Evolutionary conservation across 352 stramenopile species (phyloP).

Genomic region (Globisporangium cystogenes): DNA sequence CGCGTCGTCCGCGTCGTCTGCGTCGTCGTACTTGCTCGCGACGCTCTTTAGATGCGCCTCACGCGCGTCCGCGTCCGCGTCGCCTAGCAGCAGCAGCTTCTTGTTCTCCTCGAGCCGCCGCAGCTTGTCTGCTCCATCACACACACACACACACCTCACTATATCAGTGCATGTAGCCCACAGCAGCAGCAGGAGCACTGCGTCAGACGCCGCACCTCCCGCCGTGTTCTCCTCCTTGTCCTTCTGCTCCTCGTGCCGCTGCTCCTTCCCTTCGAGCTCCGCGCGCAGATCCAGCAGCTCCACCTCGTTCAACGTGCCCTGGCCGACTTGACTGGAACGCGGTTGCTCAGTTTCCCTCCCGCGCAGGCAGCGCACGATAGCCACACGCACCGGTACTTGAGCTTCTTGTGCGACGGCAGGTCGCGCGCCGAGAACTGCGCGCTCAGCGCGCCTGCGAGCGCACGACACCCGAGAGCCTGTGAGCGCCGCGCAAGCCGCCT

Average conservation of each 20-base stretch:
- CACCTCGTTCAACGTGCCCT: slow-evolving; percentile 75
- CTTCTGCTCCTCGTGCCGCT: slow-evolving; percentile 72
- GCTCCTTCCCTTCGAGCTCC: slow-evolving; percentile 72
- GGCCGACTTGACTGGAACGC: slow-evolving; percentile 76
- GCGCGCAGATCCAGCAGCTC: slow-evolving; percentile 64
- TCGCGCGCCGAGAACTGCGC: slow-evolving; percentile 80
- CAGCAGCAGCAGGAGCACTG: no score
- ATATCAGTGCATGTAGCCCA: no score
- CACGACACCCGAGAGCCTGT: not conserved
- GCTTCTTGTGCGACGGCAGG: slow-evolving; percentile 70
- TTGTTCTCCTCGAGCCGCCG: slow-evolving; percentile 76
- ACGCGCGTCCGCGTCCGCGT: slow-evolving; percentile 62
- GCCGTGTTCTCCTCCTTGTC: slow-evolving; percentile 73
- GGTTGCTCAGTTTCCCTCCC: not conserved
- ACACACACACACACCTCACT: not conserved
- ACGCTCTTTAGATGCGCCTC: slow-evolving; percentile 87
- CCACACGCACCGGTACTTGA: slow-evolving; percentile 83
- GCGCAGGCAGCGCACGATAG: not conserved
- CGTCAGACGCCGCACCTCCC: slow-evolving; percentile 36
- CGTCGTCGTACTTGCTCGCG: slow-evolving; percentile 87
- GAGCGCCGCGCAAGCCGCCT: no score
- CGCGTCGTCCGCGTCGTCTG: slow-evolving; percentile 72
- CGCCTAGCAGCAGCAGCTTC: slow-evolving; percentile 71
- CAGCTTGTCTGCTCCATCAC: slow-evolving; percentile 38
- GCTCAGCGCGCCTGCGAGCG: slow-evolving; percentile 55